Evolutionary conservation across 2,329 filamentous ascomycete species (phyloP).

Genomic region (Fusarium chlamydosporum): DNA sequence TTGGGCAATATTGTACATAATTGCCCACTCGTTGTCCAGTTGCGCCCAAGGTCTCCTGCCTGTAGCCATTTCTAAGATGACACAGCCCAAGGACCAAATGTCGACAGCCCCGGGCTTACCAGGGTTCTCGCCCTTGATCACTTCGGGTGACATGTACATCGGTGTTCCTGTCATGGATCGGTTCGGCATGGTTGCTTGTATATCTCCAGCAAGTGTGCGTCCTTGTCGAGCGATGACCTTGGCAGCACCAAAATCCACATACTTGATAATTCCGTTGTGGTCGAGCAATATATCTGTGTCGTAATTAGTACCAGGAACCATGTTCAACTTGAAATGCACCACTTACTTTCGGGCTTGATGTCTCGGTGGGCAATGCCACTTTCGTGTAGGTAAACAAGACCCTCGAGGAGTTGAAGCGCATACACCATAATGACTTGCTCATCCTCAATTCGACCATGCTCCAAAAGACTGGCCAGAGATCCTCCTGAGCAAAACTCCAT

Average conservation of each 20-base stretch:
- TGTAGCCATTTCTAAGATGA: constrained; percentile 97
- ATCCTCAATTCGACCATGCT: constrained; percentile 97
- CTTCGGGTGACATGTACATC: constrained; percentile 99
- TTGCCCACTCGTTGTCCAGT: constrained; percentile 98
- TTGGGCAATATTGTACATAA: constrained; percentile 99
- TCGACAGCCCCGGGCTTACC: constrained; percentile 90
- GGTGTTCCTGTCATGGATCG: constrained; percentile 97
- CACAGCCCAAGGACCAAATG: constrained; percentile 96
- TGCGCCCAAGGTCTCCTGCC: constrained; percentile 94
- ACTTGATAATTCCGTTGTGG: constrained; percentile 98
- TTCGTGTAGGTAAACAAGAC: constrained; percentile 92
- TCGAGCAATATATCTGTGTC: constrained; percentile 88
- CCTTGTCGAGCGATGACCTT: constrained; percentile 97
- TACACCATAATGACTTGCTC: constrained; percentile 99
- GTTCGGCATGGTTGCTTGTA: constrained; percentile 75
- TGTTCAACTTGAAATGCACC: background rate
- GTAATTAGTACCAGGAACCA: constrained; percentile 34
- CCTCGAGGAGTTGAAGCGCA: constrained; percentile 92
- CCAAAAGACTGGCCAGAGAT: constrained; percentile 87
- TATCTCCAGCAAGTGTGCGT: constrained; percentile 79
- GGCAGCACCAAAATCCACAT: constrained; percentile 97
- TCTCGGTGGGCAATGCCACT: constrained; percentile 94
- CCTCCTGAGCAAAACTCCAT: constrained; percentile 99
- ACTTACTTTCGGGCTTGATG: constrained; percentile 95
- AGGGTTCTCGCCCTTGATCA: constrained; percentile 89